Percentiles rank a stretch among this genome's conserved stretches.
These are phyloP conservation scores for Fusarium neocosmosporiellum DNA, from an alignment of 2,329 filamentous ascomycete genomes.

Conservation along the genomic window DNA sequence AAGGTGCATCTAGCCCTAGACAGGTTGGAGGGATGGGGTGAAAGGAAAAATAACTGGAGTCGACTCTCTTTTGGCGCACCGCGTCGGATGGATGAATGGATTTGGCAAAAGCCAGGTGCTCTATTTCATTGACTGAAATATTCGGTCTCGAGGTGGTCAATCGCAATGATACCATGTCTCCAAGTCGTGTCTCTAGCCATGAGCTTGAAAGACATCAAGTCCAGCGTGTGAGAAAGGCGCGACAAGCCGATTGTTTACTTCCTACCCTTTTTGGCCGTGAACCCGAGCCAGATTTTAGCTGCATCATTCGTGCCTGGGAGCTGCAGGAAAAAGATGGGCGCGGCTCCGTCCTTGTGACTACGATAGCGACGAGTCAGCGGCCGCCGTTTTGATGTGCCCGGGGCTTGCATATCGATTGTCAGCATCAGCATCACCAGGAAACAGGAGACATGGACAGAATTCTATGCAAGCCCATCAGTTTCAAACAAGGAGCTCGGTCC, in stretches of 20 bases:
- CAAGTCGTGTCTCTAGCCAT: background rate
- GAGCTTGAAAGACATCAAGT: background rate
- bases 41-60: background rate
- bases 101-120: background rate
- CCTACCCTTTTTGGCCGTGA: conserved; percentile 31
- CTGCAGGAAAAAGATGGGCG: conserved; percentile 13
- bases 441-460: background rate
- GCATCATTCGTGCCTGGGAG: conserved; percentile 32
- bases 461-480: conserved; percentile 30
- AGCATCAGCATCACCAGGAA: conserved; percentile 16
- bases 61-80: background rate
- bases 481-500: conserved; percentile 28
- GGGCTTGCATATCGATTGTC: conserved; percentile 19
- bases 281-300: conserved; percentile 24
- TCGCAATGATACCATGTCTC: background rate
- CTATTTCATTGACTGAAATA: background rate
- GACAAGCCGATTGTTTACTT: conserved; percentile 31
- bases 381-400: background rate
- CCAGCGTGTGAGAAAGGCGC: background rate
- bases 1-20: conserved; percentile 17
- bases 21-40: conserved; percentile 3
- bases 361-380: conserved; percentile 21
- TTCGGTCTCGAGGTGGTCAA: background rate
- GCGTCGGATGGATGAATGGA: background rate
- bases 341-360: conserved; percentile 35